Evolutionary conservation across 2,329 filamentous ascomycete species (phyloP), one percentile per base, ranked within the genome.

Genomic region (Cladophialophora bantiana): DNA sequence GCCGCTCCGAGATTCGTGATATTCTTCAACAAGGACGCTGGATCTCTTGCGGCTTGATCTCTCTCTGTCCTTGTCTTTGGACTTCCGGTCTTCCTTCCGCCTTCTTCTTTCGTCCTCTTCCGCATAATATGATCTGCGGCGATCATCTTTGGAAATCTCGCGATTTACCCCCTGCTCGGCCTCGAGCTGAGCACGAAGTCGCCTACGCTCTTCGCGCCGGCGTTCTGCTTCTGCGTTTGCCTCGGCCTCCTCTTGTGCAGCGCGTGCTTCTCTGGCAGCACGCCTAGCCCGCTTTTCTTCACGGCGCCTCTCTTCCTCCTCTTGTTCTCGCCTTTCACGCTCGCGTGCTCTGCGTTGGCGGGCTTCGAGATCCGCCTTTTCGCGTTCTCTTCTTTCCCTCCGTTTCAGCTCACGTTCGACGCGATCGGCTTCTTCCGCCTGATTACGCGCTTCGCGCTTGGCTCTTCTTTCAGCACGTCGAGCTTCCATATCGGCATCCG

Each of bases 391-490:
- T 57, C 74, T 78, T 74, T 72, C 78, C 75, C 34, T 77, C 72
- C 66, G 77, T 74, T 42, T 76, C 74, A 66, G 75, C 73, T 60
- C 78, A 74, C 58, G 76, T 72, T 68, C 73, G 66, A 69, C 74
- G 75, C 67, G 73, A 64, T 79, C 74, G 12, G 68, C 72, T 68
- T 76, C 78, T 68, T 79, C 77, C 34, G 77, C 78, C 66, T 79
- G 74, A 59, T 81, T 79, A 18, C 79, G 76, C 54, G 75, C 74
- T 68, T 81, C 72, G 71, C 84, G 84, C 59, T 82, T 84, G 1
- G 86, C 84, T 64, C 84, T 85, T n/a, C 89, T 86, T 64, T 88
- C 87, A 35, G 86, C 87, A 53, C 84, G 84, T 56, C 87, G 85
- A 26, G 85, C 86, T 75, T 91, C 89, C 32, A 83, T 81, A 12